Base-by-base conservation (phyloP, 2,329 filamentous ascomycete species). In the Alternaria solani region DNA sequence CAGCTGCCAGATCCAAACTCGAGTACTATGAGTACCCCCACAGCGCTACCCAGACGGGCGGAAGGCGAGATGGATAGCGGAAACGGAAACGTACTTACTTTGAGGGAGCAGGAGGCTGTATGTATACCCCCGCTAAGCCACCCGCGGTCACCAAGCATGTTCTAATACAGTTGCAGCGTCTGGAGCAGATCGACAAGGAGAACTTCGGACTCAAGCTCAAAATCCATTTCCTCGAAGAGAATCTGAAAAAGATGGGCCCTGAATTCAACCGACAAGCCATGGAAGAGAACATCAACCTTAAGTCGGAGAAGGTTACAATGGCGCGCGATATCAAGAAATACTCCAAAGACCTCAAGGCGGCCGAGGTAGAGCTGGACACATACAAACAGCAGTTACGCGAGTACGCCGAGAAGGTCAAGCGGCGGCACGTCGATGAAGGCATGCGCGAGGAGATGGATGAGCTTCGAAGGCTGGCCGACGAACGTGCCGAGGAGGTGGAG, bases 141-240 rank as follows among this genome's bases (percentile, higher is more conserved):
- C 8, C 7, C 34, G 23, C 20, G 9, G 12, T 30, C 23, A 34
- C 12, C 30, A 6, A 9, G 8, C 20, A 23, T 14, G 14, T 34
- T 11, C 63, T 65, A 54, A 67, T n/a, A 34, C 12, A 49, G 12
- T 16, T n/a, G 28, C 52, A 87, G 84, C 87, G 88, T 67, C 94
- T 99, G 69, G 92, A 97, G 81, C 92, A 92, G 74, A 94, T 99
- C 70, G 93, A 97, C 75, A 99, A 99, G 82, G 95, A 98, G 75
- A 99, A 99, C 75, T 99, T 98, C 75, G 93, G 93, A 25, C 84
- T 99, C 42, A 70, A 70, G 55, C 59, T 70, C 9, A 70, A 70
- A 32, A 65, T 98, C 54, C 93, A 98, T 78, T 99, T 96, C 77
- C 85, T 99, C 57, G 93, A 99, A 77, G 93, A 98, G 69, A 92